Conservation (phyloP, 2,329 filamentous ascomycete genomes). For the Botrytis sinoallii region DNA sequence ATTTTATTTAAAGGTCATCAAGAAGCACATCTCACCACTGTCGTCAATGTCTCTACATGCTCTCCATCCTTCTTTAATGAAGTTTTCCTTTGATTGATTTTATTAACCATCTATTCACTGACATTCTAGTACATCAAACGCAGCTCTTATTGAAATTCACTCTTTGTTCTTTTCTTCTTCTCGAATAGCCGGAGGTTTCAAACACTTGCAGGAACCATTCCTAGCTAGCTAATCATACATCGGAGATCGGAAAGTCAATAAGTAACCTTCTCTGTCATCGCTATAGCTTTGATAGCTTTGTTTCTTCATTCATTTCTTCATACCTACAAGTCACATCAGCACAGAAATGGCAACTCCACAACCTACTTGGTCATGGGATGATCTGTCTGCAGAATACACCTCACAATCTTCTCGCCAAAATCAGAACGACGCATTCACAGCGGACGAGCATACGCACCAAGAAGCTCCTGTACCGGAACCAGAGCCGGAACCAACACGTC, state of each 20-base stretch:
- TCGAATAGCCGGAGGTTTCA: neutral
- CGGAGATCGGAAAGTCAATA: neutral
- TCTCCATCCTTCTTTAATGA: slow-evolving; percentile 25
- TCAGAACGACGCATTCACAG: neutral
- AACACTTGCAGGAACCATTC: neutral
- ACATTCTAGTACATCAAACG: neutral
- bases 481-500: slow-evolving; percentile 31
- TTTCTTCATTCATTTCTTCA: neutral
- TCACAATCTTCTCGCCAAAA: neutral
- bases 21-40: slow-evolving; percentile 22
- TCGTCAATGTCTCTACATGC: slow-evolving; percentile 22
- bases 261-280: neutral
- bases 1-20: neutral
- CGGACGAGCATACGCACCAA: neutral
- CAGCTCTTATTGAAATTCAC: neutral
- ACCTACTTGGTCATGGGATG: slow-evolving; percentile 12
- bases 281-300: neutral
- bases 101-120: neutral
- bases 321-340: neutral
- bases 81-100: slow-evolving; percentile 19
- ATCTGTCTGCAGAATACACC: neutral
- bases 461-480: neutral
- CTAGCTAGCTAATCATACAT: neutral
- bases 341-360: neutral
- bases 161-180: neutral